Percentiles rank a stretch among this genome's conserved stretches.
These are phyloP conservation scores for Fusarium liriodendri DNA, from an alignment of 2,329 filamentous ascomycete genomes.

Conservation along the genomic window DNA sequence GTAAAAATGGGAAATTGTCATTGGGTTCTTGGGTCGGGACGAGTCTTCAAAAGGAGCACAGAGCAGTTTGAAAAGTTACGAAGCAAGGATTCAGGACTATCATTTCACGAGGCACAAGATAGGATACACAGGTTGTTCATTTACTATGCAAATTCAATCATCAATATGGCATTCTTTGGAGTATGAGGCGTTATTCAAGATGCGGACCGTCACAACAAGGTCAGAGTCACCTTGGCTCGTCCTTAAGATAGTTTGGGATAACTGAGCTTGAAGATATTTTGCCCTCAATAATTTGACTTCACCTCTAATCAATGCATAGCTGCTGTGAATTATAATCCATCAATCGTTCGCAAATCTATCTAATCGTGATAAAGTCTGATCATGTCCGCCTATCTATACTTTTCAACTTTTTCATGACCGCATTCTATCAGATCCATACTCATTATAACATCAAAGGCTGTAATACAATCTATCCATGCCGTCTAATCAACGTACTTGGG, in stretches of 20 bases:
- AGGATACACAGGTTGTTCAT: neutral
- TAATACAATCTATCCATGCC: neutral
- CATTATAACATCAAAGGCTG: neutral
- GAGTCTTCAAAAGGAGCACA: neutral
- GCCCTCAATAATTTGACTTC: neutral
- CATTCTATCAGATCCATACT: neutral
- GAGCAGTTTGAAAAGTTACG: neutral
- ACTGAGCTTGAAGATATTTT: too few species aligned
- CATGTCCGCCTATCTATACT: neutral
- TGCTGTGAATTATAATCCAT: neutral
- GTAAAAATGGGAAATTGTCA: neutral
- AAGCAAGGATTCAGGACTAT: neutral
- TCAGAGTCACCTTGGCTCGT: neutral
- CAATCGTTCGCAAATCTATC: neutral
- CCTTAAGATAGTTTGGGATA: too few species aligned
- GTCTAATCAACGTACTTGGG: constrained; percentile 57
- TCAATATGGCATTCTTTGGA: neutral
- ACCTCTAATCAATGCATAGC: neutral
- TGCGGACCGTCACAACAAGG: neutral
- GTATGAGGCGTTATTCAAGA: neutral
- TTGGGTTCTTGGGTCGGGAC: neutral
- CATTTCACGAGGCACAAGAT: neutral
- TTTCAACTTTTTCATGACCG: neutral
- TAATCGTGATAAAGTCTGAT: neutral
- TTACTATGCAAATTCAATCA: neutral